Evolutionary conservation across 192 early-diverging fungal genomes (phyloP).

Genomic region (Backusella mclennaniae): DNA sequence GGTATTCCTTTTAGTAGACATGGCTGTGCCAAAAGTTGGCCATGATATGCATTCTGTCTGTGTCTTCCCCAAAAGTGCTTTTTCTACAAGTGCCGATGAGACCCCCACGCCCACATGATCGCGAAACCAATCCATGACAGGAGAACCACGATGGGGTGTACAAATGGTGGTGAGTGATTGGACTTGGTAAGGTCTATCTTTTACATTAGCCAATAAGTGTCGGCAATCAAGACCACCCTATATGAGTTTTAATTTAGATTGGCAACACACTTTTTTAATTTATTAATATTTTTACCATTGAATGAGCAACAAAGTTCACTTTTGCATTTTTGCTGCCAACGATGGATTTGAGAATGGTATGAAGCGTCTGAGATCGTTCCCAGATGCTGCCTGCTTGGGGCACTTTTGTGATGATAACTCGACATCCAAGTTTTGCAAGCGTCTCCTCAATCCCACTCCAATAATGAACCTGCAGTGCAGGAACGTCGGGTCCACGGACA

Average conservation of each 20-base stretch:
- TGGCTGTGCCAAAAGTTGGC: neutral
- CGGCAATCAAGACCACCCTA: conserved; percentile 93
- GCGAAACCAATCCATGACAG: conserved; percentile 94
- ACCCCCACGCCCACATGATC: conserved; percentile 84
- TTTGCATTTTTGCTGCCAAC: conserved; percentile 41
- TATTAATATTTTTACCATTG: conserved; percentile 62
- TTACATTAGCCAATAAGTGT: conserved; percentile 85
- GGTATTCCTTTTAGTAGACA: neutral
- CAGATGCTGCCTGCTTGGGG: conserved; percentile 69
- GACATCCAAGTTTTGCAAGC: conserved; percentile 73
- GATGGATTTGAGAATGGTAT: conserved; percentile 58
- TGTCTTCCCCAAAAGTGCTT: conserved; percentile 4
- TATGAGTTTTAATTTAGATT: neutral
- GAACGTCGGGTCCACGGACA: conserved; percentile 73
- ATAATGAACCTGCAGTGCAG: conserved; percentile 82
- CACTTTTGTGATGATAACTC: conserved; percentile 80
- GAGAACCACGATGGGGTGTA: conserved; percentile 91
- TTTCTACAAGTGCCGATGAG: neutral
- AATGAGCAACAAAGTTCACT: conserved; percentile 91
- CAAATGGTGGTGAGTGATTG: conserved; percentile 87
- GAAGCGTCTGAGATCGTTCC: conserved; percentile 76
- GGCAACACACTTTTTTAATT: neutral
- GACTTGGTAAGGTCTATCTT: conserved; percentile 64
- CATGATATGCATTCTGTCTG: neutral
- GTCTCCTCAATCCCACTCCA: conserved; percentile 82